Conservation (phyloP, 306 rosid species). For the Myrica gale region DNA sequence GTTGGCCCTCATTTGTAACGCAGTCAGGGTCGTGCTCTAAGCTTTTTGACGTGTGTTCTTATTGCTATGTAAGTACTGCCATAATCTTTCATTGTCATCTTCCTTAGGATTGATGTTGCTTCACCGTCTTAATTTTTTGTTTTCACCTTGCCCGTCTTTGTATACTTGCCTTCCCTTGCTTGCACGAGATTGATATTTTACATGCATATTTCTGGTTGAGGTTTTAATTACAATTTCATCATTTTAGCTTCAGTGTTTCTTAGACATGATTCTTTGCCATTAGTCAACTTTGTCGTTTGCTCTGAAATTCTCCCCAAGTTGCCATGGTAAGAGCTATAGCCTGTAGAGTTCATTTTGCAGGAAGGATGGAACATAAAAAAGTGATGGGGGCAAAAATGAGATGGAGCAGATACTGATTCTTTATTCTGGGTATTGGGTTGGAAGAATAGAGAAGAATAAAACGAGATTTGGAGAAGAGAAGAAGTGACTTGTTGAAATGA, state of each 20-base stretch:
- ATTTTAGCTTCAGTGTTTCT: not conserved
- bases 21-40: not conserved
- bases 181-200: not conserved
- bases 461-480: too few relatives aligned
- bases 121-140: not conserved
- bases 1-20: not conserved
- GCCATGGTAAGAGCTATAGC: not conserved
- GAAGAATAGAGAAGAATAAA: not conserved
- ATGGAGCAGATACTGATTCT: not conserved
- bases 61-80: constrained; percentile 1
- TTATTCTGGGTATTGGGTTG: not conserved
- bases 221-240: not conserved
- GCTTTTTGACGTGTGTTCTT: not conserved
- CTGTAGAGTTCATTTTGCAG: not conserved
- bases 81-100: not conserved
- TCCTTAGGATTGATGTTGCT: not conserved
- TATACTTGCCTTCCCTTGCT: not conserved
- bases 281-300: not conserved
- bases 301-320: not conserved
- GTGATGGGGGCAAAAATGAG: too few relatives aligned
- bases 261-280: not conserved
- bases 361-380: too few relatives aligned
- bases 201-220: not conserved
- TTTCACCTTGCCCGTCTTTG: not conserved
- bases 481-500: too few relatives aligned